These are phyloP conservation scores for Pyrus bretschneideri DNA, from an alignment of 306 rosid genomes.

Conservation along the genomic window DNA sequence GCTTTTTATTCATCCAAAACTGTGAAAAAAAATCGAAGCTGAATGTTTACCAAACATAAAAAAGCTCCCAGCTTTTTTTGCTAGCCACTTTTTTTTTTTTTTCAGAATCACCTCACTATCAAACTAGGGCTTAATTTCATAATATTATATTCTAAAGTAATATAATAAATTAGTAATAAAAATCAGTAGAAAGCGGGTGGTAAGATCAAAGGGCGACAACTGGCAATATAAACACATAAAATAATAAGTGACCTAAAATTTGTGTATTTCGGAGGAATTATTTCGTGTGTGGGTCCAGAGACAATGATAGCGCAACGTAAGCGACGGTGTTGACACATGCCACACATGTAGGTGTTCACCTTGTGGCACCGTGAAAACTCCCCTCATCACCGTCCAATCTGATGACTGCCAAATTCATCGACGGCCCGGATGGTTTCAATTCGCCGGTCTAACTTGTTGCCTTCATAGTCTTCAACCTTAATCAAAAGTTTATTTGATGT, in stretches of 20 bases:
- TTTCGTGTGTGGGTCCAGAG: conserved; percentile 17
- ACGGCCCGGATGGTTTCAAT: background rate
- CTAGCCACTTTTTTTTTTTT: no score
- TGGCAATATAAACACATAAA: background rate
- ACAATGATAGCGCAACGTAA: conserved; percentile 4
- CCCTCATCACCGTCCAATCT: background rate
- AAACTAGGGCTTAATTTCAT: background rate
- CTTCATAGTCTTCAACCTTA: background rate
- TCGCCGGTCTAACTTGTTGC: background rate
- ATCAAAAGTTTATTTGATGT: no score
- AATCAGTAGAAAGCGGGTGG: background rate
- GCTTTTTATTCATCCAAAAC: no score
- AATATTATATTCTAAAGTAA: background rate
- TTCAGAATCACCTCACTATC: no score
- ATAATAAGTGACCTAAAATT: background rate
- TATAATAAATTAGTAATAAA: background rate
- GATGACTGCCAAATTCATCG: background rate
- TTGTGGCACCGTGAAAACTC: background rate
- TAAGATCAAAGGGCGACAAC: background rate
- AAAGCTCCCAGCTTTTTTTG: no score
- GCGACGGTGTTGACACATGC: conserved; percentile 19
- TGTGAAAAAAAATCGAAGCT: no score
- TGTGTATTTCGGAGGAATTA: background rate
- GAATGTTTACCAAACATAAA: no score
- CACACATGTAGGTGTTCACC: conserved; percentile 23